Evolutionary conservation across 768 basidiomycete species (phyloP).

Genomic region (Hebeloma cylindrosporum): DNA sequence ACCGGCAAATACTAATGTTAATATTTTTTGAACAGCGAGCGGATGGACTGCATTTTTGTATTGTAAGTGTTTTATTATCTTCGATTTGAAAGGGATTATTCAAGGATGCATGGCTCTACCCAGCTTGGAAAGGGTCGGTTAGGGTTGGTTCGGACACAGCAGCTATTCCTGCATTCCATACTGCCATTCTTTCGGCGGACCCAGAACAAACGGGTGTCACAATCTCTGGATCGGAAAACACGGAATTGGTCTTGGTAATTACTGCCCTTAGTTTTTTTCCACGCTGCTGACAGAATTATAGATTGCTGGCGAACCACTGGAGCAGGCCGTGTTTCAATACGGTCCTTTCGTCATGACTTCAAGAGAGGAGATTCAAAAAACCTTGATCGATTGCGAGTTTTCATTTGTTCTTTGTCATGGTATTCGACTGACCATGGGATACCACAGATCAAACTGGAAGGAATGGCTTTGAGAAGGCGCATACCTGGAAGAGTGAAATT

Average conservation of each 20-base stretch:
- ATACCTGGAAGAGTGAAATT: constrained; percentile 85
- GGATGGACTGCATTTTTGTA: constrained; percentile 93
- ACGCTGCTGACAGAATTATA: constrained; percentile 16
- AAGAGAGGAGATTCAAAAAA: constrained; percentile 75
- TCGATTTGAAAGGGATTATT: not conserved
- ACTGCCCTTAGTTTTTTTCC: no score
- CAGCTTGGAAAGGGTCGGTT: constrained; percentile 68
- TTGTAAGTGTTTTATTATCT: constrained; percentile 43
- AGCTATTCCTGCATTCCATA: constrained; percentile 63
- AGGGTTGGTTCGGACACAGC: constrained; percentile 51
- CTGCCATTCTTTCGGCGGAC: constrained; percentile 74
- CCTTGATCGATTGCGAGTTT: constrained; percentile 74
- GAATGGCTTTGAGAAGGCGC: constrained; percentile 92
- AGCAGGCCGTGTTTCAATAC: constrained; percentile 86
- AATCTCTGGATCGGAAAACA: constrained; percentile 57
- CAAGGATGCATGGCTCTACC: constrained; percentile 1
- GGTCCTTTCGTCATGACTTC: constrained; percentile 89
- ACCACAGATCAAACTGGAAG: constrained; percentile 68
- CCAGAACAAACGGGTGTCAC: constrained; percentile 64
- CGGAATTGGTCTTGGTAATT: constrained; percentile 71
- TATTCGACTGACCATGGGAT: no score
- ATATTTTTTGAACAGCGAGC: constrained; percentile 42
- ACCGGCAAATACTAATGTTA: constrained; percentile 2
- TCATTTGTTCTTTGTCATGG: no score
- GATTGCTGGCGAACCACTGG: constrained; percentile 86